phyloP scores from a whole-genome alignment of 352 stramenopile genomes.

The Pythium dissimile region DNA sequence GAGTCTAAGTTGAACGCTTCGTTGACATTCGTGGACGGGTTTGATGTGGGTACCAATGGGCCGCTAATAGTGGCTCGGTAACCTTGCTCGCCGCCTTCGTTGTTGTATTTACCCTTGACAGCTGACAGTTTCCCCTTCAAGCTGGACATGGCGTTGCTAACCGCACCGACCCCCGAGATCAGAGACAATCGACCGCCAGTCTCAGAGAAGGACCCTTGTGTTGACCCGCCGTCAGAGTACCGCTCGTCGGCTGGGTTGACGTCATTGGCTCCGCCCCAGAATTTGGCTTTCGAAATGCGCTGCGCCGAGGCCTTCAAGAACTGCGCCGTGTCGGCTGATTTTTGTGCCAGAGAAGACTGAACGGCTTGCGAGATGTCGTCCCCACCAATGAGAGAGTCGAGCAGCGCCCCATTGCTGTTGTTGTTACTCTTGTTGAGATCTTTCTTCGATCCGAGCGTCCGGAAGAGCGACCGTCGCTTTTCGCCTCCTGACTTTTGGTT shows the following conservation, averaged over 20 bases:
- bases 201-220: slow-evolving; percentile 27
- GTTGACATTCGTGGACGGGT: slow-evolving; percentile 17
- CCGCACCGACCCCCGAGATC: slow-evolving; percentile 60
- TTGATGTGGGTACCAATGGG: slow-evolving; percentile 8
- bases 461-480: slow-evolving; percentile 57
- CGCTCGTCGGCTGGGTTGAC: slow-evolving; percentile 34
- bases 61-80: slow-evolving; percentile 16
- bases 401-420: slow-evolving; percentile 18
- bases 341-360: slow-evolving; percentile 56
- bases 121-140: slow-evolving; percentile 67
- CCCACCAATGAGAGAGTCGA: slow-evolving; percentile 26
- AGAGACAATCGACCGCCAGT: slow-evolving; percentile 49
- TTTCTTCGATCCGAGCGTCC: slow-evolving; percentile 77
- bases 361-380: slow-evolving; percentile 46
- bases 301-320: slow-evolving; percentile 76
- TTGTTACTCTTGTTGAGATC: slow-evolving; percentile 29
- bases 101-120: slow-evolving; percentile 84
- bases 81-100: slow-evolving; percentile 27
- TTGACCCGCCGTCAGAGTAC: slow-evolving; percentile 42
- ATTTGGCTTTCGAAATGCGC: slow-evolving; percentile 53
- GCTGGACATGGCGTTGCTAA: slow-evolving; percentile 56
- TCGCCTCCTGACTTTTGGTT: slow-evolving; percentile 35
- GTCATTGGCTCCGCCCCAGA: slow-evolving; percentile 50
- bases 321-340: slow-evolving; percentile 69
- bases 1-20: slow-evolving; percentile 72